These are phyloP conservation scores for Penicillium verhagenii DNA, from an alignment of 495 filamentous ascomycete species.

Conservation along the genomic window DNA sequence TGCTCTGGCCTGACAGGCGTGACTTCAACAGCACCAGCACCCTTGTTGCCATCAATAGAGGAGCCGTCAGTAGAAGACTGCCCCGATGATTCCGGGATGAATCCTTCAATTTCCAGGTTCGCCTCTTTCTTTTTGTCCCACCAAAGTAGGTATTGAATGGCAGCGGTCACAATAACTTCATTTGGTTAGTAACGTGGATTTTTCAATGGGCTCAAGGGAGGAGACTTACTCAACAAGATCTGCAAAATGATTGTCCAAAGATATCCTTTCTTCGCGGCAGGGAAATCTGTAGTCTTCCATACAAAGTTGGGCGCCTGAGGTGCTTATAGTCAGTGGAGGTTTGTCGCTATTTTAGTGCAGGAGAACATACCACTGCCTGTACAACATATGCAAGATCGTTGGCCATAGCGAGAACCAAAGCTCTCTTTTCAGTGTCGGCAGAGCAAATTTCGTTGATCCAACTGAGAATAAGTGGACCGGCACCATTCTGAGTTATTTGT, in stretches of 20 bases:
- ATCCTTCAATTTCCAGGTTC: neutral
- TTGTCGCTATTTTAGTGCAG: neutral
- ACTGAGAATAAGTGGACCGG: constrained; percentile 24
- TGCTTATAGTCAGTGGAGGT: neutral
- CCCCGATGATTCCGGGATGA: neutral
- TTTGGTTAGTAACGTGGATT: neutral
- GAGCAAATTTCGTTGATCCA: constrained; percentile 33
- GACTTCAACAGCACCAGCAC: neutral
- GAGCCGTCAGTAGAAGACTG: neutral
- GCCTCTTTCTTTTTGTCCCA: neutral
- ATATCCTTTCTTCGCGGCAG: constrained; percentile 34
- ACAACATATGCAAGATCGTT: constrained; percentile 30
- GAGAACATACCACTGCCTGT: constrained; percentile 25
- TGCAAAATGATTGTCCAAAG: constrained; percentile 31
- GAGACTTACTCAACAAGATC: constrained; percentile 16
- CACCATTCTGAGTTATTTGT: constrained; percentile 14
- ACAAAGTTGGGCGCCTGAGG: constrained; percentile 38
- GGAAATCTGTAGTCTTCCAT: constrained; percentile 40
- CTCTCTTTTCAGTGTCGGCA: constrained; percentile 26
- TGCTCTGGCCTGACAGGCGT: neutral
- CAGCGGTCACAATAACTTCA: neutral
- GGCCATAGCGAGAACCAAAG: constrained; percentile 21
- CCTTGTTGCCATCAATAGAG: neutral
- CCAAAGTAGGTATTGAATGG: neutral
- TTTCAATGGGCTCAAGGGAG: neutral